Percentiles rank a stretch among this genome's conserved stretches.
Evolutionary conservation across 352 stramenopile species (phyloP).

Genomic region (Stramenopiles sp.): DNA sequence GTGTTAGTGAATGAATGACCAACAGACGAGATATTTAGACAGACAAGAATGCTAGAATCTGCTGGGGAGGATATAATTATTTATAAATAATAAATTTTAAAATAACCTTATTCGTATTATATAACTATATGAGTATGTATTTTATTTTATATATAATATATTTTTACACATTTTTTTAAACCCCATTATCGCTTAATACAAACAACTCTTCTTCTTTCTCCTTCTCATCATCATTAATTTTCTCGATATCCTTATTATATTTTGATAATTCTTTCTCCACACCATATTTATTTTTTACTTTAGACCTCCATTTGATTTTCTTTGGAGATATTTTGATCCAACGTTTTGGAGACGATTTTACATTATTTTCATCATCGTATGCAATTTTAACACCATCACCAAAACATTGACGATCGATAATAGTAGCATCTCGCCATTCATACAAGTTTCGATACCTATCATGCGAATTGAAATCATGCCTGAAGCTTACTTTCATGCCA

Average conservation of each 20-base stretch:
- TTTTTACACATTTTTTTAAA: too few relatives aligned
- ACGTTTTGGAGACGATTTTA: not conserved
- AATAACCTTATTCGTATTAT: too few relatives aligned
- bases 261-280: not conserved
- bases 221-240: too few relatives aligned
- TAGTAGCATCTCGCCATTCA: not conserved
- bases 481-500: not conserved
- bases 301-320: not conserved
- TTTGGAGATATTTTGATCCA: not conserved
- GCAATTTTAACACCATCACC: not conserved
- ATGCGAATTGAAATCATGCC: not conserved
- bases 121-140: too few relatives aligned
- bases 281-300: constrained; percentile 4
- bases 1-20: too few relatives aligned
- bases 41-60: too few relatives aligned
- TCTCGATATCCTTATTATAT: not conserved
- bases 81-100: too few relatives aligned
- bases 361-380: not conserved
- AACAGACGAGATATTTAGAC: too few relatives aligned
- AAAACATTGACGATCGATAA: not conserved
- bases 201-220: too few relatives aligned
- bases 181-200: too few relatives aligned
- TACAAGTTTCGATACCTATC: not conserved
- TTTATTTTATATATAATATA: too few relatives aligned
- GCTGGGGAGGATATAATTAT: too few relatives aligned